A percentile compares a stretch with the other conserved stretches of the same genome.
These are phyloP conservation scores for Aphanomyces stellatus DNA, from an alignment of 352 stramenopile species.

Conservation along the genomic window DNA sequence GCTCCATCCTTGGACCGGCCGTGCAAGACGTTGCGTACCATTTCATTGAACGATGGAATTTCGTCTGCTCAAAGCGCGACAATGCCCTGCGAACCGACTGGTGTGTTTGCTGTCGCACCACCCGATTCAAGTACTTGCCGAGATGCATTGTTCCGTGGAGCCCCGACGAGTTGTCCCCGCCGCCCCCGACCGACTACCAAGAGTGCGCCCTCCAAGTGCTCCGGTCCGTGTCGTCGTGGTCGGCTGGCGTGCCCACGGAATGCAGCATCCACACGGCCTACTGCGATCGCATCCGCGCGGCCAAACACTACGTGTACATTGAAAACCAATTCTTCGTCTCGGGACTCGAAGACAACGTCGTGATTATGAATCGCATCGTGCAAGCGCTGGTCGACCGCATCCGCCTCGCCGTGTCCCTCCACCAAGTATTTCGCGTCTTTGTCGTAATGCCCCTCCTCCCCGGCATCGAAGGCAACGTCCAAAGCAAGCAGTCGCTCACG, in stretches of 20 bases:
- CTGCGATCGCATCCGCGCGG: constrained; percentile 68
- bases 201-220: constrained; percentile 77
- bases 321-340: constrained; percentile 92
- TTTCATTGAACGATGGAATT: constrained; percentile 91
- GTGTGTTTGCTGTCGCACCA: constrained; percentile 79
- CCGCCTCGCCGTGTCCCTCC: constrained; percentile 52
- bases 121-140: constrained; percentile 73
- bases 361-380: constrained; percentile 74
- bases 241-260: constrained; percentile 69
- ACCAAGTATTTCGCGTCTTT: constrained; percentile 73
- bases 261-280: constrained; percentile 78
- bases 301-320: constrained; percentile 86
- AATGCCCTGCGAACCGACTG: constrained; percentile 78
- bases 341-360: constrained; percentile 61
- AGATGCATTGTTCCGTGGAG: constrained; percentile 83
- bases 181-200: constrained; percentile 20
- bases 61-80: constrained; percentile 82
- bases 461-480: constrained; percentile 77
- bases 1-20: constrained; percentile 63
- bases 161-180: neutral
- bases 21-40: constrained; percentile 83
- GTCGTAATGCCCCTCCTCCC: constrained; percentile 80
- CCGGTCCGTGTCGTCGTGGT: constrained; percentile 83
- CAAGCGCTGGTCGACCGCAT: constrained; percentile 80
- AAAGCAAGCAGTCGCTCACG: constrained; percentile 62